Evolutionary conservation across 1,284 basidiomycete genomes (phyloP).

Genomic region (Exsudoporus floridanus): DNA sequence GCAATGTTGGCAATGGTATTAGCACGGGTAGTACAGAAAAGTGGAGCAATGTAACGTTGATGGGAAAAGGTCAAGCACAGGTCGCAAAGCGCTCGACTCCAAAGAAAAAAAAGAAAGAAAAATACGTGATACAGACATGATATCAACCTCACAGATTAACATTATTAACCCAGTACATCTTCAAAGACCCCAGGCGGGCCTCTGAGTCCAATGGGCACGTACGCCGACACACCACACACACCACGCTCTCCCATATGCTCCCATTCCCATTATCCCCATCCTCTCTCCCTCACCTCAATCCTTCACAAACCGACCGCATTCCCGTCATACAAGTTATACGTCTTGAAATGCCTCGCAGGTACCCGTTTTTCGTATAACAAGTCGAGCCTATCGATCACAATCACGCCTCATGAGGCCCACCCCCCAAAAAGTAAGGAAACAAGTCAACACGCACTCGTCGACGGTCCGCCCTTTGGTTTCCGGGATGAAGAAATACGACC

Average conservation of each 20-base stretch:
- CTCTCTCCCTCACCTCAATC: not conserved
- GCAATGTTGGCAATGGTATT: too few species aligned
- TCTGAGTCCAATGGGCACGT: too few species aligned
- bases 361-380: constrained; percentile 26
- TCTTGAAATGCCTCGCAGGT: constrained; percentile 19
- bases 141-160: too few species aligned
- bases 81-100: too few species aligned
- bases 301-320: not conserved
- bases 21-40: too few species aligned
- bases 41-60: too few species aligned
- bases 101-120: too few species aligned
- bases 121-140: too few species aligned
- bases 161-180: too few species aligned
- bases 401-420: not conserved
- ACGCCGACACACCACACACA: not conserved
- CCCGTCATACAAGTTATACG: constrained; percentile 15
- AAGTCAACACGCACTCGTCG: constrained; percentile 27
- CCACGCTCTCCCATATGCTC: not conserved
- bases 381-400: constrained; percentile 19
- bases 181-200: too few species aligned
- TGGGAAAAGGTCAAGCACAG: too few species aligned
- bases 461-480: constrained; percentile 32
- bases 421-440: too few species aligned
- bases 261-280: not conserved
- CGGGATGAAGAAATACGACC: constrained; percentile 30